Base-by-base conservation (phyloP, 495 filamentous ascomycete genomes). In the Bathelium albidoporum region DNA sequence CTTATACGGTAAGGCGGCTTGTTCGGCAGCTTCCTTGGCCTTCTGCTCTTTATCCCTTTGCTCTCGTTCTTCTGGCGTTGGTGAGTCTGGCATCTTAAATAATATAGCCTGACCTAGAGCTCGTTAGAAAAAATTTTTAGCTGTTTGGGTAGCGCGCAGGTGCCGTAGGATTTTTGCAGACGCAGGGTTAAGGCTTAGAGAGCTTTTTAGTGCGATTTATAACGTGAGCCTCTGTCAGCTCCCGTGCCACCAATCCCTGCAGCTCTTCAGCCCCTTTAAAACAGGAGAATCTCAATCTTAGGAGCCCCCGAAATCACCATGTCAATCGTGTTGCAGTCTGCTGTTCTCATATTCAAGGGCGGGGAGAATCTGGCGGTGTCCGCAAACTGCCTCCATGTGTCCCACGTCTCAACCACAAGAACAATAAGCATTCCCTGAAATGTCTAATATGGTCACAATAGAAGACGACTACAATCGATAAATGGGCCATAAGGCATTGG, bases 1-100 rank as follows among this genome's bases (percentile, higher is more conserved):
- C 77, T 94, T 91, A 85, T 98, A 98, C 2, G 94, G 94, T 11
- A 98, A 86, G 45, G 86, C 81, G 24, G 88, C 90, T 79, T 98
- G 94, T 75, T 97, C 94, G 36, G 85, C 88, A 32, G 81, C 81
- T 75, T 98, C 91, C 72, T 87, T 86, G 62, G 83, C 75, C 69
- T 83, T 81, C 55, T 77, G 75, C 65, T 83, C 81, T 10, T 73
- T 80, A 74, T 88, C 85, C 45, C 74, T 77, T 62, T 82, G 81
- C 64, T 87, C 84, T 34, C 83, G 81, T 63, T 91, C 88, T 52
- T 70, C 69, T 18, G 75, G 71, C 28, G 75, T 69, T 20, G 75
- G 75, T 22, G 71, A 74, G 14, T 62, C 29, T 32, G 68, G 66
- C 49, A 55, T 55, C 22, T 55, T 29, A 24, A 11, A 2, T 16